A percentile compares a stretch with the other conserved stretches of the same genome.
Conservation (phyloP, 768 basidiomycete genomes). For the Kwoniella sp. region DNA sequence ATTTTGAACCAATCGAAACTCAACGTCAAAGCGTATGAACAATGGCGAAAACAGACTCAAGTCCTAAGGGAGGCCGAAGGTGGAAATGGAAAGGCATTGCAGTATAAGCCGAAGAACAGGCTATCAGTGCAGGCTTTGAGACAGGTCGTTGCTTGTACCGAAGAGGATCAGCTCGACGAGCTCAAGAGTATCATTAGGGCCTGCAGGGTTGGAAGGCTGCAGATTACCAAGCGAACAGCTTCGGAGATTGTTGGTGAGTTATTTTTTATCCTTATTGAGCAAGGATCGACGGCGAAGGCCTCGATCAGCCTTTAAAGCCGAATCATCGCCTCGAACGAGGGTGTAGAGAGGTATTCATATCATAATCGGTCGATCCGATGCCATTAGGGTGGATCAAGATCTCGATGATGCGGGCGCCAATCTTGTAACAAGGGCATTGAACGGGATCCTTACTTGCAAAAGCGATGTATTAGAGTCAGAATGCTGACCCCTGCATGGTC, state of each 20-base stretch:
- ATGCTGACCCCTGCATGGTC: neutral
- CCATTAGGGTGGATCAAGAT: no score
- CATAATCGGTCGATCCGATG: no score
- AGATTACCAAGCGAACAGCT: conserved; percentile 17
- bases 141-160: conserved; percentile 23
- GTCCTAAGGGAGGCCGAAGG: neutral
- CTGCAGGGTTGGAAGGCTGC: conserved; percentile 16
- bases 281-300: no score
- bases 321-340: no score
- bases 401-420: no score
- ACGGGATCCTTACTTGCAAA: no score
- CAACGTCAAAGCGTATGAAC: neutral
- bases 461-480: no score
- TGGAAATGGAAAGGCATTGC: neutral
- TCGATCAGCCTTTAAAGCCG: no score
- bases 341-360: no score
- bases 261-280: neutral
- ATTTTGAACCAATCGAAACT: conserved; percentile 14
- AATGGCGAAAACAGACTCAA: neutral
- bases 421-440: no score
- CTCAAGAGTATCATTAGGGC: conserved; percentile 22
- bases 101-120: conserved; percentile 13
- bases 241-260: conserved; percentile 30
- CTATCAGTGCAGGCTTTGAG: conserved; percentile 16
- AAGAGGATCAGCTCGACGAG: conserved; percentile 14